These are phyloP conservation scores for Sporothrix pseudoabietina DNA, from an alignment of 2,329 filamentous ascomycete genomes.

Conservation along the genomic window DNA sequence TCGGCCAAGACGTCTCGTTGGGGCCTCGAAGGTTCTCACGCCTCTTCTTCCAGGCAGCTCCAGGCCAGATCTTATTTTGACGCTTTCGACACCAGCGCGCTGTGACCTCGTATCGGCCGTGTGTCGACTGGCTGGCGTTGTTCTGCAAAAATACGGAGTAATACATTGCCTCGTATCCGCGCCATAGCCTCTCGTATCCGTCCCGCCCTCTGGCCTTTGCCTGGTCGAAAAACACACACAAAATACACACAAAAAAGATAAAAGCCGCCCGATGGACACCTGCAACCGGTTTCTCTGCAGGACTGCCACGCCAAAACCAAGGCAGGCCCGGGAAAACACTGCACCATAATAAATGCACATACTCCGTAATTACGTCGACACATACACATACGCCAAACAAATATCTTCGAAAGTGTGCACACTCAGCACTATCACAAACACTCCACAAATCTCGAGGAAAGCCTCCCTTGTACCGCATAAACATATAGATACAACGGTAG, in stretches of 20 bases:
- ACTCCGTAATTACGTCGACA: background rate
- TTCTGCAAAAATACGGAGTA: conserved; percentile 10
- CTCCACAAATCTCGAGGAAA: background rate
- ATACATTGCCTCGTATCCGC: conserved; percentile 22
- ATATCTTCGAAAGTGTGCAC: background rate
- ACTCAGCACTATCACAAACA: conserved; percentile 2
- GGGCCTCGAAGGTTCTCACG: background rate
- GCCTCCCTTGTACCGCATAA: conserved; percentile 2
- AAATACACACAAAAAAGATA: background rate
- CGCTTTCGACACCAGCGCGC: background rate
- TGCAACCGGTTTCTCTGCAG: conserved; percentile 22
- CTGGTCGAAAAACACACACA: background rate
- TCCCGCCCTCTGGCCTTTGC: background rate
- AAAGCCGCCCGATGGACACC: conserved; percentile 3
- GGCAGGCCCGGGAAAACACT: conserved; percentile 6
- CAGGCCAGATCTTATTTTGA: background rate
- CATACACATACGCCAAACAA: too few species aligned
- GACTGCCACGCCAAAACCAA: conserved; percentile 12
- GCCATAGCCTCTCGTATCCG: conserved; percentile 26
- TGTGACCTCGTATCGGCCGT: conserved; percentile 27
- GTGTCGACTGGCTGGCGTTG: background rate
- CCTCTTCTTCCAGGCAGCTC: background rate
- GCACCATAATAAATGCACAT: background rate
- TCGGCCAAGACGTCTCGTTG: background rate
- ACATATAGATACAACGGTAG: background rate